These are phyloP conservation scores for Hanseniaspora jakobsenii DNA, from an alignment of 805 yeast species.

Conservation along the genomic window DNA sequence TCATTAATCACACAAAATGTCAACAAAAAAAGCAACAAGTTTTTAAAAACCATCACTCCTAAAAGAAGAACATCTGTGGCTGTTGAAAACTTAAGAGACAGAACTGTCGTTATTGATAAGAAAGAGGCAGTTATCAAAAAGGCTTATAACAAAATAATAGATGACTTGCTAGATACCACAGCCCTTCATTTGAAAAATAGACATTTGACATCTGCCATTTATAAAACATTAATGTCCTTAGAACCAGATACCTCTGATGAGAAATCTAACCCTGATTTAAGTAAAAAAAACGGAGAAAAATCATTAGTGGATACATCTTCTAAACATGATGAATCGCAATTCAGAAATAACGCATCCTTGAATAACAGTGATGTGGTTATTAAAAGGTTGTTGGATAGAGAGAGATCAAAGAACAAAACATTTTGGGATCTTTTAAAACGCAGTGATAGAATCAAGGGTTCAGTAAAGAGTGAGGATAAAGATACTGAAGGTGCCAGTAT, in stretches of 20 bases:
- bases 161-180: constrained; percentile 2
- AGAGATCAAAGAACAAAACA: constrained; percentile 4
- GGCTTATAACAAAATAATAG: background rate
- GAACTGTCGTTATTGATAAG: background rate
- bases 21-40: background rate
- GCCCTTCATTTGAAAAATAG: constrained; percentile 7
- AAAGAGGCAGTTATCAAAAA: background rate
- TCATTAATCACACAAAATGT: too few relatives aligned
- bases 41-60: constrained; percentile 6
- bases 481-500: background rate
- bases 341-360: too few relatives aligned
- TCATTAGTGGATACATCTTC: too few relatives aligned
- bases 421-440: constrained; percentile 13
- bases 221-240: background rate
- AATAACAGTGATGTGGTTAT: background rate
- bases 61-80: too few relatives aligned
- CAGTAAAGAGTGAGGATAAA: background rate
- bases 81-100: too few relatives aligned
- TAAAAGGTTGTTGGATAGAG: background rate
- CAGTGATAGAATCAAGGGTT: too few relatives aligned
- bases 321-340: too few relatives aligned
- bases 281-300: too few relatives aligned
- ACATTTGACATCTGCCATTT: constrained; percentile 7
- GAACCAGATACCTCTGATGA: too few relatives aligned
- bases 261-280: too few relatives aligned